phyloP scores from a whole-genome alignment of 2,329 filamentous ascomycete species.

The Aureobasidium vineae region DNA sequence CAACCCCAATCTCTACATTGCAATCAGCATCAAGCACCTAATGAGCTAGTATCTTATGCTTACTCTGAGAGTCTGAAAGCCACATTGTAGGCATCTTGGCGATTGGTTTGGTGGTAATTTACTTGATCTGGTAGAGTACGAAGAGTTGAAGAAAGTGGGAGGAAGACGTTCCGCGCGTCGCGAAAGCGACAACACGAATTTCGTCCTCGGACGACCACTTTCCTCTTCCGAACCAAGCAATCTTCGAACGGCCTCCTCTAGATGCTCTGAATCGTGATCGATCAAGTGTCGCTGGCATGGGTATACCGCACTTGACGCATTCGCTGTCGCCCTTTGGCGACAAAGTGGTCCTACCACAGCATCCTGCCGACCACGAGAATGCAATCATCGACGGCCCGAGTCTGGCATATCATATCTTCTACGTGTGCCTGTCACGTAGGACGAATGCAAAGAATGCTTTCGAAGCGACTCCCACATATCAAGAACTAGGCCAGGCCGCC shows the following conservation, averaged over 20 bases:
- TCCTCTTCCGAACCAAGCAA: neutral
- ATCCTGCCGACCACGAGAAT: conserved; percentile 27
- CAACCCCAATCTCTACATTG: conserved; percentile 81
- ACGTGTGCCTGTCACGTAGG: conserved; percentile 51
- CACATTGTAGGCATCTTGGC: conserved; percentile 79
- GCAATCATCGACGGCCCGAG: conserved; percentile 74
- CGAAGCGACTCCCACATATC: conserved; percentile 60
- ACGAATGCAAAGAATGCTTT: conserved; percentile 47
- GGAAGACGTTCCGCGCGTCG: conserved; percentile 16
- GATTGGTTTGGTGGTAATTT: neutral
- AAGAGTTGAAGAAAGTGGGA: neutral
- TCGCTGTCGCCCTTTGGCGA: conserved; percentile 26
- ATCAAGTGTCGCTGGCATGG: conserved; percentile 19
- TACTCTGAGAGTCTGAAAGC: conserved; percentile 94
- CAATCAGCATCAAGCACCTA: neutral
- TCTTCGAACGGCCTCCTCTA: neutral
- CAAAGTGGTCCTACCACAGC: conserved; percentile 18
- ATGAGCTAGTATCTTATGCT: conserved; percentile 36
- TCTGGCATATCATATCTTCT: conserved; percentile 70
- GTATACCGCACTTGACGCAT: conserved; percentile 28
- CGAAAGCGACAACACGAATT: neutral
- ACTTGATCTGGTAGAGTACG: neutral
- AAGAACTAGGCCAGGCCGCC: conserved; percentile 59
- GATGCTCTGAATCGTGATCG: neutral
- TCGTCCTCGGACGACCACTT: neutral